These are phyloP conservation scores for Claviceps capensis DNA, from an alignment of 2,329 filamentous ascomycete genomes.

Conservation along the genomic window DNA sequence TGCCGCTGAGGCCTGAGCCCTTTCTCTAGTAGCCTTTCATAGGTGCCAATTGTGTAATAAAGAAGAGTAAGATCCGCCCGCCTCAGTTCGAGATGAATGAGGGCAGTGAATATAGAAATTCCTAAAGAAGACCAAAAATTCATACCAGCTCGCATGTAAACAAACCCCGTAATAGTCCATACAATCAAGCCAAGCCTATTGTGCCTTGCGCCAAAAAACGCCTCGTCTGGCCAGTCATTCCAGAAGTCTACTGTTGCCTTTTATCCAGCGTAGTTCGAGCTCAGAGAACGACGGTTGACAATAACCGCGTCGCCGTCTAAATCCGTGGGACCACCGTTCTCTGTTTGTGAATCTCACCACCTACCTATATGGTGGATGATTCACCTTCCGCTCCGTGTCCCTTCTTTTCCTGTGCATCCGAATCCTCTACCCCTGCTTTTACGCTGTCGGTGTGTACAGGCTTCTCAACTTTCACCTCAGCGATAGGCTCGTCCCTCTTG, in stretches of 20 bases:
- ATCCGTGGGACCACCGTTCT: not conserved
- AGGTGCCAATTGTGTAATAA: no score
- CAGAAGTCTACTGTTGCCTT: slow-evolving; percentile 1
- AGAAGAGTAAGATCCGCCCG: no score
- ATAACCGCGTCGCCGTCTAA: not conserved
- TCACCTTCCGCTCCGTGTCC: slow-evolving; percentile 12
- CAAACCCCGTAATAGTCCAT: not conserved
- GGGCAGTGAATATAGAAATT: no score
- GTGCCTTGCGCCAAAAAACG: slow-evolving; percentile 10
- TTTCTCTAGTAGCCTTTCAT: no score
- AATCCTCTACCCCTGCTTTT: slow-evolving; percentile 15
- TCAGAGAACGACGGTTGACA: not conserved
- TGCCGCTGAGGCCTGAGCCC: no score
- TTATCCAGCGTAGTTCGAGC: not conserved
- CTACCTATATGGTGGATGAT: slow-evolving; percentile 11
- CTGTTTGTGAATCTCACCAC: slow-evolving; percentile 4
- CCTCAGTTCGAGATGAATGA: no score
- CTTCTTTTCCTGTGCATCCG: slow-evolving; percentile 18
- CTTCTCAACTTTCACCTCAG: slow-evolving; percentile 12
- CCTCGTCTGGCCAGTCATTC: slow-evolving; percentile 5
- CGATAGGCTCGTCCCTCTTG: slow-evolving; percentile 9
- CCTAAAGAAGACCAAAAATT: not conserved
- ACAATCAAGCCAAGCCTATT: not conserved
- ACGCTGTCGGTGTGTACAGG: slow-evolving; percentile 9
- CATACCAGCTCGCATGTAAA: not conserved